Evolutionary conservation across 1,139 yeast genomes (phyloP).

Genomic region (Candida labiduridarum): DNA sequence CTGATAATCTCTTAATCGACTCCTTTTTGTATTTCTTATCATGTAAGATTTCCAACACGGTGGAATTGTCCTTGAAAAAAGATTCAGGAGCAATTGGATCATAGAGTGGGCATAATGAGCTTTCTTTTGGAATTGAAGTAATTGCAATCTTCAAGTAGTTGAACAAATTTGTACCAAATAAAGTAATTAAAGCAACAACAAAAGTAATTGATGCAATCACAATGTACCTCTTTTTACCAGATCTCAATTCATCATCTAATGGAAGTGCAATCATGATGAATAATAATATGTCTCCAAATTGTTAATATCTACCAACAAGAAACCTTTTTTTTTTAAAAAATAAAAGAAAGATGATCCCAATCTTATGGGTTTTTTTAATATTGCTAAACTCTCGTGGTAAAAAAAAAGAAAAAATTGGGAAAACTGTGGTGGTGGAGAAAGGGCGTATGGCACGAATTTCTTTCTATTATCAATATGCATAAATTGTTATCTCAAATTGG

Average conservation of each 20-base stretch:
- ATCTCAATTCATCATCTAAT: conserved; percentile 13
- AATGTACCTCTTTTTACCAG: conserved; percentile 8
- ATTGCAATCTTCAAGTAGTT: conserved; percentile 24
- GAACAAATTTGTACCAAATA: conserved; percentile 26
- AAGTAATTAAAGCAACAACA: conserved; percentile 18
- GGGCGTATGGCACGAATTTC: too few species aligned
- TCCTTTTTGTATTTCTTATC: conserved; percentile 36
- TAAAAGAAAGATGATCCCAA: too few species aligned
- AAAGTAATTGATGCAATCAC: conserved; percentile 15
- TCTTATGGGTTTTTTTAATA: too few species aligned
- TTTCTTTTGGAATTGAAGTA: conserved; percentile 22
- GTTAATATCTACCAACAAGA: too few species aligned
- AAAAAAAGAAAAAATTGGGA: not conserved
- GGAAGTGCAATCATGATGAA: conserved; percentile 21
- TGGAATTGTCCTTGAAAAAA: conserved; percentile 34
- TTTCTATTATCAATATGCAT: not conserved
- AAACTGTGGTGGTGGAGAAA: not conserved
- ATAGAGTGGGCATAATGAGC: conserved; percentile 31
- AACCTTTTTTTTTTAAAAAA: too few species aligned
- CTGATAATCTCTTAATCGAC: conserved; percentile 40
- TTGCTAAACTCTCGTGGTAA: too few species aligned
- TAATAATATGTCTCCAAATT: not conserved
- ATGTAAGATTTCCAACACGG: conserved; percentile 32
- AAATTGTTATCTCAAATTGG: not conserved
- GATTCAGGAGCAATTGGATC: conserved; percentile 34